These are phyloP conservation scores for Amylocarpus encephaloides DNA, from an alignment of 2,329 filamentous ascomycete species.

Conservation along the genomic window DNA sequence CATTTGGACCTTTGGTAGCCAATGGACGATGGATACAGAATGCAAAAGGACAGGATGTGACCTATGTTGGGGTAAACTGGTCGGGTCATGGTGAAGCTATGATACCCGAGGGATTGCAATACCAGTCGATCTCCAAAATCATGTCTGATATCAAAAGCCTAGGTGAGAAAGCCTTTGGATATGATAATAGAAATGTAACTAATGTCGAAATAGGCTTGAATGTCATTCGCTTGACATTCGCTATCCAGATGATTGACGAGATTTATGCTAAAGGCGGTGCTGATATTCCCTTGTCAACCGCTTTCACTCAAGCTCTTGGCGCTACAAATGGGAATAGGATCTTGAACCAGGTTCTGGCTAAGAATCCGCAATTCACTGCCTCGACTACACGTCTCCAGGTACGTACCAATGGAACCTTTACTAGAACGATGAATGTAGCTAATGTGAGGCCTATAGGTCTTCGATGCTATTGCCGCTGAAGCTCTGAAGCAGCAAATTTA, in stretches of 20 bases:
- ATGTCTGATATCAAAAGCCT: conserved; percentile 49
- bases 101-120: conserved; percentile 58
- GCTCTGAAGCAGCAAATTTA: conserved; percentile 47
- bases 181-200: not conserved
- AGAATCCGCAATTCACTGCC: conserved; percentile 49
- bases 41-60: conserved; percentile 36
- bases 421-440: not conserved
- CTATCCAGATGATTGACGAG: conserved; percentile 55
- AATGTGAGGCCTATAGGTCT: conserved; percentile 33
- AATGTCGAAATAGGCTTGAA: conserved; percentile 32
- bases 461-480: conserved; percentile 54
- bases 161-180: conserved; percentile 31
- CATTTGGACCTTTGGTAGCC: conserved; percentile 25
- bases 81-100: conserved; percentile 54
- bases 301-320: conserved; percentile 41
- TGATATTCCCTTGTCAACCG: conserved; percentile 39
- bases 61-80: conserved; percentile 56
- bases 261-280: conserved; percentile 40
- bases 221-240: conserved; percentile 53
- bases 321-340: conserved; percentile 46
- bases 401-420: not conserved
- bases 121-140: conserved; percentile 48
- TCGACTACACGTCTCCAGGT: conserved; percentile 44
- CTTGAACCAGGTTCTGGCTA: conserved; percentile 43
- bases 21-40: conserved; percentile 36